Evolutionary conservation across 2,329 filamentous ascomycete species (phyloP), one percentile per base, ranked within the genome.

Genomic region (Cordyceps militaris): DNA sequence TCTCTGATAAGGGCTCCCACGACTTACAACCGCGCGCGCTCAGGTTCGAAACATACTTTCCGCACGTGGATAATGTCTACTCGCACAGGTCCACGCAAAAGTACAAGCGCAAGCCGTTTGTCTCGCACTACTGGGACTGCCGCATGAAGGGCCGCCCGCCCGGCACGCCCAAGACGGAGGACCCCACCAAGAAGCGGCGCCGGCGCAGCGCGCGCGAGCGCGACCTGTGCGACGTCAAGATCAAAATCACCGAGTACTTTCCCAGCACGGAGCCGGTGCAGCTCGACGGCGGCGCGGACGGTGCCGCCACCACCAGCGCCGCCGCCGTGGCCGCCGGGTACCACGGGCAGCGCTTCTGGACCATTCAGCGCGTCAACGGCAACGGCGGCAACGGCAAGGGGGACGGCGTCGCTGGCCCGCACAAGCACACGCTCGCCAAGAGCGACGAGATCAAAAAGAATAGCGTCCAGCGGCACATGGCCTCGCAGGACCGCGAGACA

Each of bases 51-150:
- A 90, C 83, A 7, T 93, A 92, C 71, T 92, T 91, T 66, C 88
- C 88, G 0, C 88, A 92, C 70, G 80, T 93, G 63, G 89, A 92
- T 74, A 92, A 92, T 68, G 82, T 92, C 64, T 93, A 91, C 72
- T 92, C 88, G 26, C 89, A 91, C 72, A 86, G 88, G 61, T 91
- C 88, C 1, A 91, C 88, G 2, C 89, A 92, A 68, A 80, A 79
- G 56, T 91, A 91, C 71, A 92, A 92, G 74, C 85, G 86, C 65
- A 90, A 89, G 65, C 85, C 87, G n/a, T 89, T 92, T 63, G 79
- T 91, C 56, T 90, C 87, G 1, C 88, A 91, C 71, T 93, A 92
- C 71, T 92, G 87, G 85, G 89, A 92, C 72, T 93, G 89, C 66
- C 82, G 89, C 34, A 80, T 92, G 66, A 92, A 92, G 72, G 89